Evolutionary conservation across 441 rosid species (phyloP).

Genomic region (Melastoma candidum): DNA sequence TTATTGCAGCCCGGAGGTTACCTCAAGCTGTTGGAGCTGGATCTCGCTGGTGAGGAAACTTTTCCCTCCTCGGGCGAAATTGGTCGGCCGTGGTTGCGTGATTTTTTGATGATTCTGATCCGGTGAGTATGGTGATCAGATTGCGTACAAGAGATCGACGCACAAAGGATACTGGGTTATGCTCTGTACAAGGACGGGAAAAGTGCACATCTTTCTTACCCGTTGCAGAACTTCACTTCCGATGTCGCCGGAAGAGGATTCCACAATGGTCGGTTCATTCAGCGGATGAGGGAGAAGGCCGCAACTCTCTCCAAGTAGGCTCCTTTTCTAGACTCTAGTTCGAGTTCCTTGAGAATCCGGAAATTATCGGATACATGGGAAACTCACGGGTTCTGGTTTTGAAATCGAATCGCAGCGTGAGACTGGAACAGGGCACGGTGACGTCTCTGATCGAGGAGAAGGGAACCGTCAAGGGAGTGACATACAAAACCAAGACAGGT

Average conservation of each 20-base stretch:
- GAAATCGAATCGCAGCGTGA: slow-evolving; percentile 8
- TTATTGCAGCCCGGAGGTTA: too few species aligned
- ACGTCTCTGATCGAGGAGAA: slow-evolving; percentile 20
- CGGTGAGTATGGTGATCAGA: slow-evolving; percentile 4
- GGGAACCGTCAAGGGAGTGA: slow-evolving; percentile 18
- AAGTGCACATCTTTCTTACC: slow-evolving; percentile 9
- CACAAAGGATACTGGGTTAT: slow-evolving; percentile 12
- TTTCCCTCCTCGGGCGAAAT: too few species aligned
- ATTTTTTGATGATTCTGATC: too few species aligned
- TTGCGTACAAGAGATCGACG: slow-evolving; percentile 3
- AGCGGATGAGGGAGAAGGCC: slow-evolving; percentile 13
- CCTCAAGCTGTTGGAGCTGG: too few species aligned
- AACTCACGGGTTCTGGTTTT: neutral
- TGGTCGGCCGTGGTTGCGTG: too few species aligned
- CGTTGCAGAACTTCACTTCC: slow-evolving; percentile 8
- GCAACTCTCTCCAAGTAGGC: slow-evolving; percentile 10
- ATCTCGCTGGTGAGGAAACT: too few species aligned
- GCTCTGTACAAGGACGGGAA: slow-evolving; percentile 14
- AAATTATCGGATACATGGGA: neutral
- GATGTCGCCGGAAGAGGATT: slow-evolving; percentile 17
- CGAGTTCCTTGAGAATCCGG: neutral
- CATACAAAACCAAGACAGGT: slow-evolving; percentile 15
- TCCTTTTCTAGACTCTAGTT: neutral
- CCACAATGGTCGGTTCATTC: slow-evolving; percentile 17
- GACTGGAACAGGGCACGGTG: slow-evolving; percentile 19